Evolutionary conservation across 768 basidiomycete genomes (phyloP).

Genomic region (Pleurotus eryngii): DNA sequence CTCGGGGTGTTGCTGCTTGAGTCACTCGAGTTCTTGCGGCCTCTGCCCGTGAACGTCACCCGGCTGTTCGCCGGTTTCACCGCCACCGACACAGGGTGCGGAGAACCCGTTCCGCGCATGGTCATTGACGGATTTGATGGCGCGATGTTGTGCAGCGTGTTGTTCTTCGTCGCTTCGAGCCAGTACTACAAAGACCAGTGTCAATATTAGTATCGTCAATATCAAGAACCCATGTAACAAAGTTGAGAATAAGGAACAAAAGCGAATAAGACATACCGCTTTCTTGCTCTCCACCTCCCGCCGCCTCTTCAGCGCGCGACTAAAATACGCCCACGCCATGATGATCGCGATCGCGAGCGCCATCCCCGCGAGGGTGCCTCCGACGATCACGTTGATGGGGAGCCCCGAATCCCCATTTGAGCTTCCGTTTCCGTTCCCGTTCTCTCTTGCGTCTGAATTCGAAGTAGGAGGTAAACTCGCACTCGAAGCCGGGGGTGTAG

Average conservation of each 20-base stretch:
- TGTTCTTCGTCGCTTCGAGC: slow-evolving; percentile 27
- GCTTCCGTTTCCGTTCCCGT: no score
- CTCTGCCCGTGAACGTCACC: slow-evolving; percentile 35
- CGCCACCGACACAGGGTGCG: no score
- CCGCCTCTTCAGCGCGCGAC: slow-evolving; percentile 35
- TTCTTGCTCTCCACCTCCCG: slow-evolving; percentile 25
- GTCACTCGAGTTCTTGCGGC: slow-evolving; percentile 9
- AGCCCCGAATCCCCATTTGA: slow-evolving; percentile 17
- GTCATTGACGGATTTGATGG: slow-evolving; percentile 16
- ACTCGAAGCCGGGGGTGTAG: no score
- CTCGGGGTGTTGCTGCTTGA: no score
- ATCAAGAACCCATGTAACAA: no score
- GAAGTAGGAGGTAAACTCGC: no score
- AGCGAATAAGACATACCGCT: slow-evolving; percentile 24
- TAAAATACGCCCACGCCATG: slow-evolving; percentile 46
- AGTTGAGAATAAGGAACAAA: no score
- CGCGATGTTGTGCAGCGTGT: slow-evolving; percentile 39
- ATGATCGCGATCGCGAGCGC: slow-evolving; percentile 40
- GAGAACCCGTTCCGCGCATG: slow-evolving; percentile 26
- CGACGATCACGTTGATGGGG: slow-evolving; percentile 48
- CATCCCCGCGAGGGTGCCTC: slow-evolving; percentile 46
- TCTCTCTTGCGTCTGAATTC: neutral
- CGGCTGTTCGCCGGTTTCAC: slow-evolving; percentile 25
- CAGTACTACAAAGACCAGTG: slow-evolving; percentile 13
- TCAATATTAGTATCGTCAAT: no score